These are phyloP conservation scores for Xylariales sp. DNA, from an alignment of 2,329 filamentous ascomycete species.

Conservation along the genomic window DNA sequence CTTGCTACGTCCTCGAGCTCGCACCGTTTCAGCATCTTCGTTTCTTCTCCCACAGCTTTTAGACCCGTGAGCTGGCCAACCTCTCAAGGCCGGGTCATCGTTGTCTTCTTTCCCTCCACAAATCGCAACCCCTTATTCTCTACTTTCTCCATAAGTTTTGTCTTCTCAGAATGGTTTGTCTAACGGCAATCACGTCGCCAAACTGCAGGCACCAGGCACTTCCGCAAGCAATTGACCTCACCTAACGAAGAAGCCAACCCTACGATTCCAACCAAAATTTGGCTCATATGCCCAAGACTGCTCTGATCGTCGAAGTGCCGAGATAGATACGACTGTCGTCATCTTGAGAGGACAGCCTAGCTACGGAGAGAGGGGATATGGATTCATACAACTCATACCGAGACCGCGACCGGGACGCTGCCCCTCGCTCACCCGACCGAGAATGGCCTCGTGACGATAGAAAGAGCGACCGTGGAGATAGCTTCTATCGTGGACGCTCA, in stretches of 20 bases:
- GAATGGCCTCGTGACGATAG: constrained; percentile 51
- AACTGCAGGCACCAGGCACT: constrained; percentile 37
- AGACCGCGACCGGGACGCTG: constrained; percentile 46
- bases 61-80: constrained; percentile 16
- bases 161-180: constrained; percentile 42
- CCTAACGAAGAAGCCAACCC: constrained; percentile 18
- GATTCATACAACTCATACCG: constrained; percentile 52
- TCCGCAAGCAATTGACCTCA: constrained; percentile 15
- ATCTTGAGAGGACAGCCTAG: neutral
- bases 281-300: too few relatives aligned
- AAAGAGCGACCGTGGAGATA: constrained; percentile 53
- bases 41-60: constrained; percentile 21
- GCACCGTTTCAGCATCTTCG: constrained; percentile 18
- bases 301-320: too few relatives aligned
- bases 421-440: constrained; percentile 51
- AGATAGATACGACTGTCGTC: neutral
- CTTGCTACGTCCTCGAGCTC: constrained; percentile 18
- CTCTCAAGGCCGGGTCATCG: too few relatives aligned
- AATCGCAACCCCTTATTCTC: neutral
- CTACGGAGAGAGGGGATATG: constrained; percentile 32
- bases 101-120: too few relatives aligned
- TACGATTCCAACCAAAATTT: too few relatives aligned
- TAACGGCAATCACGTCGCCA: constrained; percentile 52
- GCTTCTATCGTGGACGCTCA: constrained; percentile 63
- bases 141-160: constrained; percentile 5